phyloP scores from a whole-genome alignment of 106 monocot genomes.

The Gastrodia elata region DNA sequence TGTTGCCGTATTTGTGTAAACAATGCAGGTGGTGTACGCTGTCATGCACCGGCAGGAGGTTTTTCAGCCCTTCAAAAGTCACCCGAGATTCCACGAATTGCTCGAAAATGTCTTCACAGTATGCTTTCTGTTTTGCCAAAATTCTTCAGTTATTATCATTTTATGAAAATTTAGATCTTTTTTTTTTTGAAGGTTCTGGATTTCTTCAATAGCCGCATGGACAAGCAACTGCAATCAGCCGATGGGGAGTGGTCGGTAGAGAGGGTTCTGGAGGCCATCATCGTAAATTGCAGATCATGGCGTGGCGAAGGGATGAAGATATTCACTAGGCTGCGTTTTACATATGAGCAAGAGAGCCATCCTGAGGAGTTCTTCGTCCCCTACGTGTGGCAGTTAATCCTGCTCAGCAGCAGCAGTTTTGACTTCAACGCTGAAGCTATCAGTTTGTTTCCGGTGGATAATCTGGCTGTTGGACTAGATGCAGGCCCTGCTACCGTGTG shows the following conservation, averaged over 20 bases:
- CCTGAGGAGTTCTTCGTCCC: conserved; percentile 98
- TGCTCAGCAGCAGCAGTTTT: conserved; percentile 62
- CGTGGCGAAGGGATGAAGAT: conserved; percentile 99
- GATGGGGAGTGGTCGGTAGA: conserved; percentile 93
- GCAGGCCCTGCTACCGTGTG: conserved; percentile 20
- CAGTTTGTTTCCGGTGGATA: conserved; percentile 54
- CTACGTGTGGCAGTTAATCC: conserved; percentile 77
- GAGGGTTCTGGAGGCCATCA: conserved; percentile 78
- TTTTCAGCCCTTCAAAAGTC: conserved; percentile 89
- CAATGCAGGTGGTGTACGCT: conserved; percentile 84
- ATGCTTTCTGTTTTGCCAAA: conserved; percentile 11
- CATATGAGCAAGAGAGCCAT: conserved; percentile 98
- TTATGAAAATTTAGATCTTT: not conserved
- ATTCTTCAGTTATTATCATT: not conserved
- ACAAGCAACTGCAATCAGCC: conserved; percentile 61
- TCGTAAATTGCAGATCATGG: conserved; percentile 89
- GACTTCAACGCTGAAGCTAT: conserved; percentile 52
- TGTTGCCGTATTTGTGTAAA: not conserved
- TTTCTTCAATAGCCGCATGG: conserved; percentile 98
- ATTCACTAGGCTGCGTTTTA: conserved; percentile 83
- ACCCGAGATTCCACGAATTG: conserved; percentile 87
- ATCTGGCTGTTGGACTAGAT: too few species aligned
- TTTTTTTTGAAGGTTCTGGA: conserved; percentile 63
- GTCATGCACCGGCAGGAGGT: conserved; percentile 89
- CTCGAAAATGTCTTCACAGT: conserved; percentile 90